Evolutionary conservation across 2,329 filamentous ascomycete species (phyloP), one percentile per base, ranked within the genome.

Genomic region (Fusarium stilboides): DNA sequence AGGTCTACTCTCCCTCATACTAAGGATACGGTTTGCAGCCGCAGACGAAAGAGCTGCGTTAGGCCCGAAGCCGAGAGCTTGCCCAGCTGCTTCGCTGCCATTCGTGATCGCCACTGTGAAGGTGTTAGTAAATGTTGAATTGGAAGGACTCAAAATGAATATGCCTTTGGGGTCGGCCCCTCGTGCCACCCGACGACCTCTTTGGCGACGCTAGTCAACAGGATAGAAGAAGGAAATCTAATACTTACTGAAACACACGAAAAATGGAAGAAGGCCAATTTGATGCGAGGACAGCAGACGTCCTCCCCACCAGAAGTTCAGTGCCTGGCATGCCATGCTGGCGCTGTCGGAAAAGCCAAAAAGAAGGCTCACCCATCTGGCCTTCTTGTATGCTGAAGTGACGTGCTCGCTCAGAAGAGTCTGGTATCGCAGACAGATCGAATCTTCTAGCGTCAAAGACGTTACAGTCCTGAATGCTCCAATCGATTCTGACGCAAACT

Each of bases 401-500:
- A 92, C 87, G 72, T 94, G 91, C 2, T 82, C 77, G 6, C 79
- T 77, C 10, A 94, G 84, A 4, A 93, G 82, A 0, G 65, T 75
- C 19, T 86, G 80, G 71, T 94, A 94, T 34, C 90, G 85, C 5
- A 83, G 74, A 42, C 86, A 83, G 61, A 94, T 92, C 15, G 84
- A 81, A 59, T 89, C 84, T 75, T 94, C 92, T 74, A 94, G 86
- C 1, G 89, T 92, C 19, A 94, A 82, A 1, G 90, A 86, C 0
- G 89, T 82, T 7, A 94, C 92, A 0, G 92, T 94, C 12, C 92
- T 85, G 76, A 93, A 92, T 0, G 91, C 91, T 2, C 89, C 86
- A 40, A 94, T 92, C 6, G 91, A 87, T 76, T 94, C 92, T 2
- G 91, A 87, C 0, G 91, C 92, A 70, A 94, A 93, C 71, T 92